Base-by-base conservation (phyloP, 306 rosid genomes). In the Clitoria ternatea region DNA sequence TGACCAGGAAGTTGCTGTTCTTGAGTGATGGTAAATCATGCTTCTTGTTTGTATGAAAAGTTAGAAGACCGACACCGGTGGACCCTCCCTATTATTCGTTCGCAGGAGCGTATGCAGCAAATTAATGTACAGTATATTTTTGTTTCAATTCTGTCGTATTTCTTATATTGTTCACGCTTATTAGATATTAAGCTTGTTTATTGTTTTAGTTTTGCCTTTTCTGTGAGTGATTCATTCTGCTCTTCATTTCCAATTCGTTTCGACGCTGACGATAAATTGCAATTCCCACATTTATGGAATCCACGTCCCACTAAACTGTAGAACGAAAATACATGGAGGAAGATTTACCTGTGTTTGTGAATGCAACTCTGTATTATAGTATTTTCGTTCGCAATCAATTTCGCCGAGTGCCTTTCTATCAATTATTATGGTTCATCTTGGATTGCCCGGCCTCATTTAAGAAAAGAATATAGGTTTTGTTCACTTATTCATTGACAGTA, bases 1-100 rank as follows among this genome's bases (percentile, higher is more conserved):
- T 53, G 99, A 95, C 77, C 97, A 95, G 43, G 96, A 95, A 82
- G 96, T 95, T 24, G 85, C 96, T 52, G 97, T 91, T 73, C 83
- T 85, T 32, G 99, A 95, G 83, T 95, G 84, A 52, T 29, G 57
- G 77, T 66, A 29, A 43, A 52, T 66, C 70, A 69, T 40, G 72
- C 62, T 42, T 66, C 10, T 30, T 55, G 67, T 66, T 71, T 78
- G 81, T 23, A 61, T 33, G 64, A 49, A 76, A 85, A 82, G 86
- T 77, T 69, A 83, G 77, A 79, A 83, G 77, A 79, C 72, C 22
- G 47, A 61, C 69, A 36, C 70, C 73, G 39, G 30, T 48, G 79
- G 79, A 62, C 74, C 77, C 13, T 45, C 74, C 77, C 13, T 45
- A 67, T 77, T 78, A 73, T 70, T 49, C 80, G 88, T 77, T 77